Base-by-base conservation (phyloP, 805 yeast genomes). In the Lachancea meyersii region DNA sequence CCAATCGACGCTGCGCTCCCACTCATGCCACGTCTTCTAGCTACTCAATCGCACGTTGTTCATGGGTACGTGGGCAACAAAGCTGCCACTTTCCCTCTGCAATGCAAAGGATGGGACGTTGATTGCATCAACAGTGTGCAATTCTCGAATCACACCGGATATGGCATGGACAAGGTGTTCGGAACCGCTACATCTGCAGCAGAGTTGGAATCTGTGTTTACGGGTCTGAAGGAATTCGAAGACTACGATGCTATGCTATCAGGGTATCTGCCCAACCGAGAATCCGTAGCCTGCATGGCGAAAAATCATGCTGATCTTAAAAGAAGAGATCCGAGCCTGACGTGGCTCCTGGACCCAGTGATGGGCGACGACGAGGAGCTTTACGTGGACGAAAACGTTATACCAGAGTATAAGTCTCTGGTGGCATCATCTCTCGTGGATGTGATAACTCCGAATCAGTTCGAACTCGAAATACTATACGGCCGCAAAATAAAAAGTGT, bases 391-490 rank as follows among this genome's bases (percentile, higher is more conserved):
- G 68, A 70, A 28, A 69, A 67, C 27, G 79, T 76, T 2, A 72
- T 84, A 5, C 82, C 94, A 0, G 73, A 73, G 4, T 80, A 82
- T 52, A 67, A 70, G 51, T 49, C 63, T 3, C 65, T 79, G 11
- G 55, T 81, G 22, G 49, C 59, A 16, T 51, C 53, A 31, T 77
- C 71, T 5, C 54, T 48, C 1, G 83, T 88, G 7, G 86, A 84
- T 51, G 66, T 86, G 7, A 76, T 86, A 13, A 89, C 97, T 0
- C 97, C 97, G 2, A 89, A 89, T 60, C 94, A 86, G 59, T 91
- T 83, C 61, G 97, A 89, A 59, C 72, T 83, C 14, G 96, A 88
- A 62, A 59, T 86, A 22, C 62, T 91, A 33, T 70, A 79, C 10
- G 85, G 73, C 7, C 55, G 64, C 41, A 69, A 68, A 40, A 73